These are phyloP conservation scores for Polyporus arcularius DNA, from an alignment of 768 basidiomycete genomes.

Conservation along the genomic window DNA sequence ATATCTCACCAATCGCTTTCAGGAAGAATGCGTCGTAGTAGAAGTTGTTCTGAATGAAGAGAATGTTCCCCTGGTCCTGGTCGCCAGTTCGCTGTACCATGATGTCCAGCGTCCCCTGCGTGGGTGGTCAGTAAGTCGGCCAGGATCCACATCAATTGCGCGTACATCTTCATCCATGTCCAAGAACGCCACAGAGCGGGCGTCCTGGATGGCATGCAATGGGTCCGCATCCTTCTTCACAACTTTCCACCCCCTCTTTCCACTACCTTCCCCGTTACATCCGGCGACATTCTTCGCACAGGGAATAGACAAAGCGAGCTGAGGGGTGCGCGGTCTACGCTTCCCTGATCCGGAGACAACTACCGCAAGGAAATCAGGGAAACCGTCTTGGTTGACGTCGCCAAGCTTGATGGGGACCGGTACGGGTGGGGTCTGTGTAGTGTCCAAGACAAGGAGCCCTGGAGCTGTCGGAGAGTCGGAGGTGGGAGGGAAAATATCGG, in stretches of 20 bases:
- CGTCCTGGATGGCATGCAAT: constrained; percentile 73
- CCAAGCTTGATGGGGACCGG: constrained; percentile 83
- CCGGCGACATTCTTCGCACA: constrained; percentile 58
- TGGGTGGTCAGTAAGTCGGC: background rate
- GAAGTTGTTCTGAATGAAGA: constrained; percentile 95
- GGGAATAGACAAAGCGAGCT: constrained; percentile 62
- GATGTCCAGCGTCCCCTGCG: constrained; percentile 90
- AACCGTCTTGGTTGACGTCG: constrained; percentile 92
- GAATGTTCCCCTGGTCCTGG: constrained; percentile 59
- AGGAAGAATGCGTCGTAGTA: constrained; percentile 99
- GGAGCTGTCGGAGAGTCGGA: constrained; percentile 30
- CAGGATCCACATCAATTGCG: constrained; percentile 12
- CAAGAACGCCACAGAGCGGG: constrained; percentile 73
- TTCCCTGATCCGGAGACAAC: constrained; percentile 45
- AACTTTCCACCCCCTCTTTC: constrained; percentile 65
- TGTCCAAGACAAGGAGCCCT: constrained; percentile 72
- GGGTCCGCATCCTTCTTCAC: constrained; percentile 58
- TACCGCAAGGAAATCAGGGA: constrained; percentile 80
- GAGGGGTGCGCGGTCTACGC: constrained; percentile 48
- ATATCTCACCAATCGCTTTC: constrained; percentile 81
- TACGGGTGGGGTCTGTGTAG: constrained; percentile 60
- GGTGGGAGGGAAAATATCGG: constrained; percentile 52
- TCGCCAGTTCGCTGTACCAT: constrained; percentile 82
- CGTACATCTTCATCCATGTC: constrained; percentile 96
- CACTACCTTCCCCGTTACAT: constrained; percentile 50